Conservation (phyloP, 108 stramenopile species). For the Nitzschia palea region DNA sequence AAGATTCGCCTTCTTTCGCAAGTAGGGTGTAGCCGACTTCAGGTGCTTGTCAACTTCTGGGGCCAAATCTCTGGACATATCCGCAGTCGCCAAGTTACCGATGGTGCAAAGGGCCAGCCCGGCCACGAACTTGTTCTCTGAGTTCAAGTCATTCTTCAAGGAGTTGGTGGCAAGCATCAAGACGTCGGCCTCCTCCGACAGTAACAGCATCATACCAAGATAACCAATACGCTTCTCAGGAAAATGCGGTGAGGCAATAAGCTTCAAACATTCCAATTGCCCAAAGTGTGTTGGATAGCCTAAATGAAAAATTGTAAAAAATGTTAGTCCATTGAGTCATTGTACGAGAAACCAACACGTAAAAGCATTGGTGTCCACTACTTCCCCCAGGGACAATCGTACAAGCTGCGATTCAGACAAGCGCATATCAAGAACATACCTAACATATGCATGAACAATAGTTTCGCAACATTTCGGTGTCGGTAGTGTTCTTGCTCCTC, state of each 20-base stretch:
- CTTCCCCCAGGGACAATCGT: background rate
- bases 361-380: background rate
- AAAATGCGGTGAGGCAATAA: constrained; percentile 97
- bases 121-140: constrained; percentile 84
- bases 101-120: constrained; percentile 97
- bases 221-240: constrained; percentile 98
- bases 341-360: background rate
- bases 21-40: constrained; percentile 74
- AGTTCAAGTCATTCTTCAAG: constrained; percentile 90
- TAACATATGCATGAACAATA: constrained; percentile 99
- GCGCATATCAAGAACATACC: constrained; percentile 44
- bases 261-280: constrained; percentile 98
- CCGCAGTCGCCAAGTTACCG: constrained; percentile 95
- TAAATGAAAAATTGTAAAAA: constrained; percentile 21
- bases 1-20: constrained; percentile 97
- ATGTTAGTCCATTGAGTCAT: constrained; percentile 4
- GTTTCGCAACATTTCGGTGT: constrained; percentile 98
- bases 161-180: constrained; percentile 97
- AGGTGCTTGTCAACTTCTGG: constrained; percentile 96
- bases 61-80: constrained; percentile 94
- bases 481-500: constrained; percentile 97
- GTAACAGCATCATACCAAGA: constrained; percentile 94
- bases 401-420: background rate
- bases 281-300: constrained; percentile 99
- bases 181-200: constrained; percentile 97